phyloP scores from a whole-genome alignment of 345 rosid genomes.

The Clarkia xantiana region DNA sequence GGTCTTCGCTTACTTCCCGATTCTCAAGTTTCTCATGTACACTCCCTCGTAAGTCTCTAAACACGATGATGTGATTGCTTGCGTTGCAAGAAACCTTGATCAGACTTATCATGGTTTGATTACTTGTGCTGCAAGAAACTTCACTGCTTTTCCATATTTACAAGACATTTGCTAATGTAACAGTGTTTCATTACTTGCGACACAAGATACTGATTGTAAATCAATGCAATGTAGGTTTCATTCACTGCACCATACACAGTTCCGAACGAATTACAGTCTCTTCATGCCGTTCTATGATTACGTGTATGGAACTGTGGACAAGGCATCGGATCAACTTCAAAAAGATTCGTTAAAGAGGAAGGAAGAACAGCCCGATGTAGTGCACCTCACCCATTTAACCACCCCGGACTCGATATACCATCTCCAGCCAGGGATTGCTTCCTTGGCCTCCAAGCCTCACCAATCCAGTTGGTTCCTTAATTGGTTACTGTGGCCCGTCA shows the following conservation, averaged over 20 bases:
- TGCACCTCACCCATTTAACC: constrained; percentile 34
- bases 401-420: constrained; percentile 26
- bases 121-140: no score
- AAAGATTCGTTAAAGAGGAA: constrained; percentile 17
- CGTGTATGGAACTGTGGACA: constrained; percentile 37
- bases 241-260: constrained; percentile 53
- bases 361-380: constrained; percentile 18
- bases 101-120: no score
- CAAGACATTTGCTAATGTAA: no score
- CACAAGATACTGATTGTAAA: no score
- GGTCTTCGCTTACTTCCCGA: constrained; percentile 45
- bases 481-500: constrained; percentile 24
- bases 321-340: constrained; percentile 16
- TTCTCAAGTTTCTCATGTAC: constrained; percentile 58
- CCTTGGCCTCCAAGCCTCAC: constrained; percentile 26
- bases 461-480: constrained; percentile 9
- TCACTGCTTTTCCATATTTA: no score
- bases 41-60: constrained; percentile 46
- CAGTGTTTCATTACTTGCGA: no score
- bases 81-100: no score
- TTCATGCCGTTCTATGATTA: constrained; percentile 63
- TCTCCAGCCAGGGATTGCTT: constrained; percentile 26
- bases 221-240: constrained; percentile 25
- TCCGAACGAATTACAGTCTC: constrained; percentile 52
- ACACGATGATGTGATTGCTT: no score